Percentiles rank a stretch among this genome's conserved stretches.
Evolutionary conservation across 2,329 filamentous ascomycete species (phyloP).

Genomic region (Neonectria hederae): DNA sequence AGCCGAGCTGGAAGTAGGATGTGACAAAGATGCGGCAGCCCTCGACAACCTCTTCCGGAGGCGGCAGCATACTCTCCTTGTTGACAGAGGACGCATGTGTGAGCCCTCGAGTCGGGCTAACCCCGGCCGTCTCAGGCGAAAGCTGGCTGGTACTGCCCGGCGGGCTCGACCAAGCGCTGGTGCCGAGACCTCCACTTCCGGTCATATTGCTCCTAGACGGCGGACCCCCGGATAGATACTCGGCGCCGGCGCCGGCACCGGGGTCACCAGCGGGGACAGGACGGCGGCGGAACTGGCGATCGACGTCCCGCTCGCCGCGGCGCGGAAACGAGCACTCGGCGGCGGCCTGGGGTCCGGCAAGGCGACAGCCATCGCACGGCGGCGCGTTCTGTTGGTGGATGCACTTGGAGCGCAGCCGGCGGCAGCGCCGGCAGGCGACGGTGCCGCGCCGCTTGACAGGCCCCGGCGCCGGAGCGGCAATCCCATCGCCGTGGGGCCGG

Average conservation of each 20-base stretch:
- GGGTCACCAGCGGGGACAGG: neutral
- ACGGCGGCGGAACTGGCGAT: conserved; percentile 35
- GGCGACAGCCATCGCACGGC: conserved; percentile 34
- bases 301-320: conserved; percentile 33
- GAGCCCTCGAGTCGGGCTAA: neutral
- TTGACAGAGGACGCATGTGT: neutral
- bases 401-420: conserved; percentile 38
- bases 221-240: neutral
- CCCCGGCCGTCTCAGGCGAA: neutral
- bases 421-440: conserved; percentile 39
- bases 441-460: conserved; percentile 29
- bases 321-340: conserved; percentile 34
- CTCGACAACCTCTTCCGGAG: conserved; percentile 42
- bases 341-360: conserved; percentile 19
- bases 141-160: neutral
- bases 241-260: neutral
- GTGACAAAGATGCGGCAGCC: conserved; percentile 42
- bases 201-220: neutral
- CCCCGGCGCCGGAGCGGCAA: neutral
- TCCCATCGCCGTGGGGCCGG: neutral
- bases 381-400: conserved; percentile 26
- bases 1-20: conserved; percentile 47
- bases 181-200: neutral
- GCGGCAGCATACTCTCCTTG: conserved; percentile 27
- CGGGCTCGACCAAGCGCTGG: conserved; percentile 12